phyloP scores from a whole-genome alignment of 371 early-diverging fungal genomes.

The Cladochytrium tenue region DNA sequence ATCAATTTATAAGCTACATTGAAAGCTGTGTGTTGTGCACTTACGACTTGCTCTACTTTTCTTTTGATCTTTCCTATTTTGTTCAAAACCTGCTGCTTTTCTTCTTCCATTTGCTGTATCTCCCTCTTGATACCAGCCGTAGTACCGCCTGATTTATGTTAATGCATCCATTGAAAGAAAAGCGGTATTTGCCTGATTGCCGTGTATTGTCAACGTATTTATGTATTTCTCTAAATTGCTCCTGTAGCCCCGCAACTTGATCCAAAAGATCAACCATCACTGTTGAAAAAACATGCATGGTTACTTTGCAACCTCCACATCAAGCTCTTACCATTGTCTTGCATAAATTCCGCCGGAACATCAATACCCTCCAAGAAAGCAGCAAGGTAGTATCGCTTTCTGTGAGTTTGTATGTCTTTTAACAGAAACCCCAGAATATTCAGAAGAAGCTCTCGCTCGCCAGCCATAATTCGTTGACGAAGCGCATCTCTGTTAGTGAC shows the following conservation, averaged over 20 bases:
- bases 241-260: constrained; percentile 41
- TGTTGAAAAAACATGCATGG: not conserved
- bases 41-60: constrained; percentile 52
- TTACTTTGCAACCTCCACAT: not conserved
- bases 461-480: constrained; percentile 26
- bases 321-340: constrained; percentile 28
- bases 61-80: constrained; percentile 48
- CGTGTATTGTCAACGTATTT: constrained; percentile 43
- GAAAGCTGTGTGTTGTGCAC: constrained; percentile 12
- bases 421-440: constrained; percentile 45
- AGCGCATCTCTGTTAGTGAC: constrained; percentile 30
- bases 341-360: constrained; percentile 50
- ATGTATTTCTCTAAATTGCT: constrained; percentile 48
- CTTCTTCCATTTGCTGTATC: constrained; percentile 62
- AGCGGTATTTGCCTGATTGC: constrained; percentile 9
- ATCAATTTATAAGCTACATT: not conserved
- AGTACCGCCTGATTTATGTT: constrained; percentile 18
- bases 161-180: not conserved
- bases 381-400: constrained; percentile 53
- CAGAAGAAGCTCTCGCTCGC: constrained; percentile 40
- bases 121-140: constrained; percentile 48
- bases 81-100: constrained; percentile 55
- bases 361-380: constrained; percentile 43
- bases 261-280: constrained; percentile 37
- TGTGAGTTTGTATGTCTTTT: constrained; percentile 42